Percentiles rank a stretch among this genome's conserved stretches.
Conservation (phyloP, 106 monocot species). For the Phalaenopsis aphrodite region DNA sequence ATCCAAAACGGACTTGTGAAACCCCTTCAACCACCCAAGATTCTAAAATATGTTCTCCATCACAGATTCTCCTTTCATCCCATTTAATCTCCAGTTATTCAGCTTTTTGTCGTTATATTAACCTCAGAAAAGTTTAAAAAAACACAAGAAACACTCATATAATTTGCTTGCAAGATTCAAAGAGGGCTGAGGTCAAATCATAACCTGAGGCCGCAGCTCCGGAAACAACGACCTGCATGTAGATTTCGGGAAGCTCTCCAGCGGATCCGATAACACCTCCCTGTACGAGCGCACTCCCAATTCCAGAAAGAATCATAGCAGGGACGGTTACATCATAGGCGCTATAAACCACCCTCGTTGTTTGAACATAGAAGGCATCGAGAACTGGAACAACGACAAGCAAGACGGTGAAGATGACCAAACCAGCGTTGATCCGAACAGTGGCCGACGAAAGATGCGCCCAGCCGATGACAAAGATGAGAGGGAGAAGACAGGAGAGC, state of each 20-base stretch:
- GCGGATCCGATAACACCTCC: conserved; percentile 72
- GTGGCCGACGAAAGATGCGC: conserved; percentile 40
- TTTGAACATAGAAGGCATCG: conserved; percentile 53
- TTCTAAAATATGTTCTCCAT: too few species aligned
- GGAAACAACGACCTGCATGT: conserved; percentile 82
- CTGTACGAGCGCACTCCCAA: conserved; percentile 71
- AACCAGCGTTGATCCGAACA: conserved; percentile 68
- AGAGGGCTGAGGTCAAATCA: neutral
- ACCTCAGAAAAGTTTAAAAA: neutral
- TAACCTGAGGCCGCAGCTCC: conserved; percentile 87
- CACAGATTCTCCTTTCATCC: neutral
- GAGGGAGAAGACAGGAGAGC: conserved; percentile 54
- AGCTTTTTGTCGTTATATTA: too few species aligned
- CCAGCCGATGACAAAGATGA: conserved; percentile 48
- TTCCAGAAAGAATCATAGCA: conserved; percentile 38
- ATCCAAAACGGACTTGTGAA: too few species aligned
- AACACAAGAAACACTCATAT: neutral
- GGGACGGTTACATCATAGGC: conserved; percentile 63
- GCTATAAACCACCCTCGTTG: conserved; percentile 27
- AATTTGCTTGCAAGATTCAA: neutral
- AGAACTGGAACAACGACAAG: conserved; percentile 58
- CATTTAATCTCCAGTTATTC: neutral
- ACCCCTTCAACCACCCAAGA: too few species aligned
- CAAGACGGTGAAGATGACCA: conserved; percentile 42
- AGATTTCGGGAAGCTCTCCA: conserved; percentile 71